Evolutionary conservation across 371 early-diverging fungal genomes (phyloP).

Genomic region (Actinomortierella wolfii): DNA sequence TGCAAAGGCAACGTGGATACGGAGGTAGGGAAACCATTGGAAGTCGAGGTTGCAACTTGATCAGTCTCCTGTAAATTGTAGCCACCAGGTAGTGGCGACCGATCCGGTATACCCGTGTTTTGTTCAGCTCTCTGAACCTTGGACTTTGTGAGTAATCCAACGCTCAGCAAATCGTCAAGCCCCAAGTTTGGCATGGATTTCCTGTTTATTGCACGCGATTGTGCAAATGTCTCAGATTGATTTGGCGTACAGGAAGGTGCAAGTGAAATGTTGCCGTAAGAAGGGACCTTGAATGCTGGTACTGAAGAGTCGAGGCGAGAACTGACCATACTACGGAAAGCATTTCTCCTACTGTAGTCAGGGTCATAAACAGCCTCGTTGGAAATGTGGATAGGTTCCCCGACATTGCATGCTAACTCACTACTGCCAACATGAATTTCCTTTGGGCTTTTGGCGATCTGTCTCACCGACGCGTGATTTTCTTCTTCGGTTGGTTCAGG

Average conservation of each 20-base stretch:
- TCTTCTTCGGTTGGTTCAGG: constrained; percentile 7
- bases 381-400: neutral
- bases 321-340: constrained; percentile 1
- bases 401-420: neutral
- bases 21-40: neutral
- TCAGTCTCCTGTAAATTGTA: neutral
- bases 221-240: neutral
- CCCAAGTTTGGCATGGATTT: constrained; percentile 36
- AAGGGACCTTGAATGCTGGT: no score
- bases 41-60: neutral
- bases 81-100: neutral
- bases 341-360: constrained; percentile 3
- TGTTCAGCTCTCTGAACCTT: neutral
- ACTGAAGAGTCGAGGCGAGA: neutral
- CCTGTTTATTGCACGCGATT: constrained; percentile 18
- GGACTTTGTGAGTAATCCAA: constrained; percentile 6
- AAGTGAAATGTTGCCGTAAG: constrained; percentile 3
- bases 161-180: neutral
- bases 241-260: constrained; percentile 13
- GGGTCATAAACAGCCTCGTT: constrained; percentile 18
- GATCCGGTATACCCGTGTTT: neutral
- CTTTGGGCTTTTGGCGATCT: neutral
- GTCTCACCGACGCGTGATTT: neutral
- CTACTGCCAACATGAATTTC: neutral
- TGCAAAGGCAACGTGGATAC: constrained; percentile 9